phyloP scores from a whole-genome alignment of 148 eudicot genomes.

The Diospyros kaki region DNA sequence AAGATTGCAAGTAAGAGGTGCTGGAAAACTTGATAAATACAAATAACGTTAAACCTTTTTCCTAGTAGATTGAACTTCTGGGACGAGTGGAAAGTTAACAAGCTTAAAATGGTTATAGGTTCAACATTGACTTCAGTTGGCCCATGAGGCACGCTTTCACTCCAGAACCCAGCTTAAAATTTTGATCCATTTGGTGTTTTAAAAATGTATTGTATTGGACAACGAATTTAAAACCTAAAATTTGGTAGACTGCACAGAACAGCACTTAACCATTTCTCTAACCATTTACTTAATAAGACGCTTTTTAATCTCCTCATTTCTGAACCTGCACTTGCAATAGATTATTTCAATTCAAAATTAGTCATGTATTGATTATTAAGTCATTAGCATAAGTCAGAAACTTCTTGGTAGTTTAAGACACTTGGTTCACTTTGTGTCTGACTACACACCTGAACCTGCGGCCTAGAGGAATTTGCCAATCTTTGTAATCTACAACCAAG shows the following conservation, averaged over 20 bases:
- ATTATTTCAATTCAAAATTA: background rate
- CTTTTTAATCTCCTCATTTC: background rate
- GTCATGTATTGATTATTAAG: background rate
- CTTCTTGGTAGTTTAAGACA: background rate
- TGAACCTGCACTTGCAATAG: background rate
- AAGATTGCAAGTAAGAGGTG: too few species aligned
- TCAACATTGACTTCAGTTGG: background rate
- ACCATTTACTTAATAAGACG: background rate
- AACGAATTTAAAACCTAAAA: background rate
- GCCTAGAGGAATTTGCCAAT: conserved; percentile 98
- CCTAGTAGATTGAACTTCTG: too few species aligned
- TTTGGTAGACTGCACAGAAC: background rate
- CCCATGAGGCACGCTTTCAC: background rate
- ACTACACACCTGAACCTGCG: conserved; percentile 81
- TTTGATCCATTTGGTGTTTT: background rate
- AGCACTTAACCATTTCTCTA: background rate
- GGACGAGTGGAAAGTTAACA: too few species aligned
- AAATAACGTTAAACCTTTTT: too few species aligned
- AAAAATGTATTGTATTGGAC: background rate
- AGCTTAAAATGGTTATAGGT: background rate
- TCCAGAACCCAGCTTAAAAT: conserved; percentile 4
- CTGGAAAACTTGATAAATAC: too few species aligned
- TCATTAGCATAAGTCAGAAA: background rate
- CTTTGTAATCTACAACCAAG: conserved; percentile 90
- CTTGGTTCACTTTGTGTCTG: background rate